Conservation (phyloP, 495 filamentous ascomycete species). For the Penicillium antarcticum region DNA sequence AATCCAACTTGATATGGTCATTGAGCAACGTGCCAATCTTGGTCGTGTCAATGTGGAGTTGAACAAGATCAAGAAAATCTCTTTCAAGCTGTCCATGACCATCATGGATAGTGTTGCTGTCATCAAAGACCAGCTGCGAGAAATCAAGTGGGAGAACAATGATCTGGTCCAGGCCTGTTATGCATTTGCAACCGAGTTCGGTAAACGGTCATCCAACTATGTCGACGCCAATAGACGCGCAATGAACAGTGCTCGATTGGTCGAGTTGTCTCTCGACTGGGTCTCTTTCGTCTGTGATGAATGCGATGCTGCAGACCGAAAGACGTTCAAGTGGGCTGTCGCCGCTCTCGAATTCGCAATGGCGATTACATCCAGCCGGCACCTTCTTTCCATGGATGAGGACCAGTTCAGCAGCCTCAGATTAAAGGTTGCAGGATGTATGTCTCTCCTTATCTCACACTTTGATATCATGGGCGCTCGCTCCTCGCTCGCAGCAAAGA, state of each 20-base stretch:
- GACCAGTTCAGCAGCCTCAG: conserved; percentile 78
- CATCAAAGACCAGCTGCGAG: conserved; percentile 70
- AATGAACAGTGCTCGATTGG: conserved; percentile 95
- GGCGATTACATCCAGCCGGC: conserved; percentile 89
- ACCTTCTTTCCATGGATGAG: conserved; percentile 83
- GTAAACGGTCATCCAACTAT: conserved; percentile 85
- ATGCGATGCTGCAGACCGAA: conserved; percentile 88
- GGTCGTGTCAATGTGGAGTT: conserved; percentile 87
- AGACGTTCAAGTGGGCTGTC: conserved; percentile 96
- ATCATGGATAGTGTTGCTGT: conserved; percentile 99
- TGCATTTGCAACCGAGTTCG: conserved; percentile 96
- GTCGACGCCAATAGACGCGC: conserved; percentile 90
- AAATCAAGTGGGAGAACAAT: conserved; percentile 79
- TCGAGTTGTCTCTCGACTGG: conserved; percentile 91
- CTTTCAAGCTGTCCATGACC: conserved; percentile 94
- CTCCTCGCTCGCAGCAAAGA: conserved; percentile 86
- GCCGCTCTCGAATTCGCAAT: conserved; percentile 93
- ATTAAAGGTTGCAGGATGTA: conserved; percentile 91
- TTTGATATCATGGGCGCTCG: conserved; percentile 98
- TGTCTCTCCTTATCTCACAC: conserved; percentile 95
- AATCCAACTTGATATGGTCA: conserved; percentile 78
- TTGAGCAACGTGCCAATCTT: conserved; percentile 90
- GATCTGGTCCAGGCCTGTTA: conserved; percentile 99
- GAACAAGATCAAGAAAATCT: conserved; percentile 92
- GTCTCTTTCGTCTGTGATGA: conserved; percentile 97